Conservation (phyloP, 2,329 filamentous ascomycete genomes). For the Erysiphe neolycopersici region DNA sequence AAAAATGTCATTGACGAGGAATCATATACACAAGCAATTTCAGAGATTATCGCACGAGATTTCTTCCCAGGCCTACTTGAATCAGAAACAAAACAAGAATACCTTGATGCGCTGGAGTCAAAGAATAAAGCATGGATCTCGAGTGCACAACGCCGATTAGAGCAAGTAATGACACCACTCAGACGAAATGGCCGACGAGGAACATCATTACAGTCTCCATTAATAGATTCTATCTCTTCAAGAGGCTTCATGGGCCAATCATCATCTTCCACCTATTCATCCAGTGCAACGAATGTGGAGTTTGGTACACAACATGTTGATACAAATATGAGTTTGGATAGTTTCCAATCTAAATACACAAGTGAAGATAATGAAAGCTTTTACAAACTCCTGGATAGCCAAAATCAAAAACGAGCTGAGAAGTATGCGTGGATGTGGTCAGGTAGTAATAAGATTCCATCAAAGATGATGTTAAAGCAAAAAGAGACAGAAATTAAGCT, state of each 20-base stretch:
- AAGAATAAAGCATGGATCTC: slow-evolving; percentile 67
- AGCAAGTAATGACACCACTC: slow-evolving; percentile 60
- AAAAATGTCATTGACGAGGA: slow-evolving; percentile 79
- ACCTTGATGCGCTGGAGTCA: slow-evolving; percentile 71
- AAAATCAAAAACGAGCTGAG: slow-evolving; percentile 60
- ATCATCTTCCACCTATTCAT: slow-evolving; percentile 28
- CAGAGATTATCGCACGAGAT: slow-evolving; percentile 83
- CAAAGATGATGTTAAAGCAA: slow-evolving; percentile 49
- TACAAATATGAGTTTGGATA: slow-evolving; percentile 52
- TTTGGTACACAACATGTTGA: slow-evolving; percentile 28
- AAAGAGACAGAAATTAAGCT: slow-evolving; percentile 31
- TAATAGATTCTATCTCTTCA: slow-evolving; percentile 8
- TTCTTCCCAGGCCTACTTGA: slow-evolving; percentile 87
- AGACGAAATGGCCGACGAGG: slow-evolving; percentile 17
- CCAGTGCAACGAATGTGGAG: slow-evolving; percentile 14
- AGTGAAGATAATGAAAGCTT: slow-evolving; percentile 97
- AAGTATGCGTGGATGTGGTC: slow-evolving; percentile 78
- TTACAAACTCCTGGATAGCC: slow-evolving; percentile 69
- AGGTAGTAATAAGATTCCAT: slow-evolving; percentile 59
- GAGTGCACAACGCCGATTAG: slow-evolving; percentile 44
- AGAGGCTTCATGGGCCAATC: not conserved
- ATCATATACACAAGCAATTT: slow-evolving; percentile 68
- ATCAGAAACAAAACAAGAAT: slow-evolving; percentile 68
- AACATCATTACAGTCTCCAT: slow-evolving; percentile 12
- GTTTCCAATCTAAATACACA: slow-evolving; percentile 82